Evolutionary conservation across 495 filamentous ascomycete species (phyloP).

Genomic region (Arthonia radiata): DNA sequence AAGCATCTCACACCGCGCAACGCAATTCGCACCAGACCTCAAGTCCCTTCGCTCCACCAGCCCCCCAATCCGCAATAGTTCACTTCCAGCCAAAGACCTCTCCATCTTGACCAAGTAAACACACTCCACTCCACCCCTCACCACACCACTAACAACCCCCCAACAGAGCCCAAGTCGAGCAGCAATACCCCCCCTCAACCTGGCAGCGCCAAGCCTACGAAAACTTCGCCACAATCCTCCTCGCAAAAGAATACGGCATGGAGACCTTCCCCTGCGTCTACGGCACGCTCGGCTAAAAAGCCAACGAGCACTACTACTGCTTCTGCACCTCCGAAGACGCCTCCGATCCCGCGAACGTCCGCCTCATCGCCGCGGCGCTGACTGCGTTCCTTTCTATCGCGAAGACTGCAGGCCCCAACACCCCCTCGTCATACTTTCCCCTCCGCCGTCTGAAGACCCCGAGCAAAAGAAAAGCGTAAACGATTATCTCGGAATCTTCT

Average conservation of each 20-base stretch:
- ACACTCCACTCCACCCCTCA: no score
- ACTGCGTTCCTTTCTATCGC: background rate
- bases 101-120: no score
- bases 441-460: background rate
- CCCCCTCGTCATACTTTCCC: background rate
- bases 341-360: background rate
- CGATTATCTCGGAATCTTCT: no score
- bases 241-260: background rate
- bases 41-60: no score
- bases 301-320: background rate
- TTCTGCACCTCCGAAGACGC: background rate
- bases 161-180: background rate
- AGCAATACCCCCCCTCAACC: background rate
- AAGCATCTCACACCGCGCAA: no score
- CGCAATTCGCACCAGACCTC: no score
- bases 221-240: background rate
- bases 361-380: background rate
- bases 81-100: no score
- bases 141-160: background rate
- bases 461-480: no score
- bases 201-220: constrained; percentile 1
- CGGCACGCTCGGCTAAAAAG: background rate
- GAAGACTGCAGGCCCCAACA: background rate
- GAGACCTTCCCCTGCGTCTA: background rate
- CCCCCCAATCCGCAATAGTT: no score